Conservation (phyloP, 306 rosid genomes). For the Geum urbanum region DNA sequence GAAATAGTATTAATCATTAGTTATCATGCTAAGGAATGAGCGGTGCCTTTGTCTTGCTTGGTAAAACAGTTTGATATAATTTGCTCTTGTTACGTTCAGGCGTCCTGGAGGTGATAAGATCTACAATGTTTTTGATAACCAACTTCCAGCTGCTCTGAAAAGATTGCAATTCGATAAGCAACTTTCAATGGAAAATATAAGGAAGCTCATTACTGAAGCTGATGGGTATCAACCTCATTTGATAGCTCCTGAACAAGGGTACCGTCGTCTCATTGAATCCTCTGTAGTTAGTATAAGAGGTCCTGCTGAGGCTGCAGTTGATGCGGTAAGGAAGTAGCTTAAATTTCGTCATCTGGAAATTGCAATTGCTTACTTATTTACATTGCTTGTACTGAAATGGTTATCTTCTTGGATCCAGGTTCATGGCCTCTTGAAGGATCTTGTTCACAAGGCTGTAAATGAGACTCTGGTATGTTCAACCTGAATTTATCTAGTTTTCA, state of each 20-base stretch:
- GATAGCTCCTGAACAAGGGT: conserved; percentile 97
- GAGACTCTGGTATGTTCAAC: conserved; percentile 65
- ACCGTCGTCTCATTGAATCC: conserved; percentile 90
- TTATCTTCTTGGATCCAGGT: conserved; percentile 44
- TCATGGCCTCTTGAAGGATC: conserved; percentile 64
- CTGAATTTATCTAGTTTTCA: conserved; percentile 8
- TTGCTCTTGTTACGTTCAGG: conserved; percentile 42
- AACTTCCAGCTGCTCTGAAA: conserved; percentile 92
- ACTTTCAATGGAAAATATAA: conserved; percentile 88
- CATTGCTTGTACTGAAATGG: conserved; percentile 4
- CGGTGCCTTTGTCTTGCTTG: conserved; percentile 19
- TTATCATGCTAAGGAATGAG: conserved; percentile 3
- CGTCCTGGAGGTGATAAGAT: conserved; percentile 93
- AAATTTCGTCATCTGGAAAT: neutral
- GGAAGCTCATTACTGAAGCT: conserved; percentile 90
- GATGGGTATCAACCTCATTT: conserved; percentile 98
- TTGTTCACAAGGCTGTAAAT: conserved; percentile 71
- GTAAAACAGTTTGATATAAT: conserved; percentile 10
- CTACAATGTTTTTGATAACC: conserved; percentile 88
- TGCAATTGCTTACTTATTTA: conserved; percentile 6
- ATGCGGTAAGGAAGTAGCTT: conserved; percentile 54
- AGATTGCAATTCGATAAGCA: conserved; percentile 96
- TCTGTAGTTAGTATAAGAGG: conserved; percentile 75
- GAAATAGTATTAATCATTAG: neutral
- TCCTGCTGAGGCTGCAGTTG: conserved; percentile 96